Evolutionary conservation across 2,329 filamentous ascomycete species (phyloP), one percentile per base, ranked within the genome.

Genomic region (Cytospora schulzeri): DNA sequence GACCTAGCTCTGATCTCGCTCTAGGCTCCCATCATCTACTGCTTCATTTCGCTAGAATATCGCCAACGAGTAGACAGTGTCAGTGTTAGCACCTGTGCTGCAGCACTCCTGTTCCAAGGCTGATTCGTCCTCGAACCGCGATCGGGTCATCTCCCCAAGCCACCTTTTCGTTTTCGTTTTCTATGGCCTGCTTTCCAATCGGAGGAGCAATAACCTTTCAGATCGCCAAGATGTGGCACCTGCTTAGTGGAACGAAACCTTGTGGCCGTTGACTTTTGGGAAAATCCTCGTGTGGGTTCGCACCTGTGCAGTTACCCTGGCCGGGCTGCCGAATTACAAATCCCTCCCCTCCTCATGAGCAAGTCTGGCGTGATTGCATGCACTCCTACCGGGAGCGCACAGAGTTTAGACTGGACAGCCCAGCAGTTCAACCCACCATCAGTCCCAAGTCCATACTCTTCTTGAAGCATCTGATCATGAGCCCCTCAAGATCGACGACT

Each of bases 161-260:
- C 50, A 48, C 50, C 22, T 48, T 29, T 24, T 48, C 41, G 24
- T 33, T 9, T 41, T 31, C 33, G 31, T 31, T 11, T 33, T 28
- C 24, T 19, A 45, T 63, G 26, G 41, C 52, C 15, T 63, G 52
- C 45, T 53, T 29, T 38, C 57, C 56, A 31, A 53, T 51, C 12
- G 52, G 51, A 60, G 56, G 52, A 48, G 48, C 52, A 63, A 60
- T 54, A 54, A 57, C 48, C 64, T 57, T 45, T 35, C 15, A 53
- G 31, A 26, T 57, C 33, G 41, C 45, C 28, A 31, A 45, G 28
- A 35, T 57, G 33, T 38, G 24, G 24, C 57, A 48, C 56, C 22
- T 45, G 31, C 11, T 24, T 14, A 48, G 45, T 48, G 31, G 28
- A 19, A 28, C 17, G 24, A 29, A 4, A 31, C 33, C 19, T 31